phyloP scores from a whole-genome alignment of 1,284 basidiomycete species.

The Meira miltonrushii region DNA sequence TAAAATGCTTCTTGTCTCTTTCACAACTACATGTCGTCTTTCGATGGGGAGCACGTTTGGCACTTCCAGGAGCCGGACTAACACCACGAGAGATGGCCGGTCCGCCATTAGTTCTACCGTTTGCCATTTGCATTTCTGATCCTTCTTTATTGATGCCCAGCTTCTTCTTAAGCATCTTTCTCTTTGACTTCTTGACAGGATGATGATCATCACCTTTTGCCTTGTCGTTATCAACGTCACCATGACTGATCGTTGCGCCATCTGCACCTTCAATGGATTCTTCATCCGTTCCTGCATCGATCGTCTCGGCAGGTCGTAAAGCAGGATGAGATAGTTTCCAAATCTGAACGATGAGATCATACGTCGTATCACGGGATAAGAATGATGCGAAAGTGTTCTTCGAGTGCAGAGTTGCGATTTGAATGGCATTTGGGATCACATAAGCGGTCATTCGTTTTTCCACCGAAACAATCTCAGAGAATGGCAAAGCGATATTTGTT shows the following conservation, averaged over 20 bases:
- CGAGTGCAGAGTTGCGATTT: conserved; percentile 71
- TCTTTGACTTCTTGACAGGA: conserved; percentile 37
- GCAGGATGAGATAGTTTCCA: conserved; percentile 86
- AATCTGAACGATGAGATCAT: conserved; percentile 91
- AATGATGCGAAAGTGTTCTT: conserved; percentile 91
- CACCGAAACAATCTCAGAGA: conserved; percentile 79
- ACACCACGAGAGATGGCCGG: neutral
- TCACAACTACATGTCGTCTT: conserved; percentile 72
- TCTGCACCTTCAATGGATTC: conserved; percentile 26
- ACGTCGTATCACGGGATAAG: conserved; percentile 89
- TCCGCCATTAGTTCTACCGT: conserved; percentile 1
- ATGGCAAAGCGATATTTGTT: conserved; percentile 84
- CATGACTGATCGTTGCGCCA: conserved; percentile 22
- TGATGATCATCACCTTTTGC: conserved; percentile 21
- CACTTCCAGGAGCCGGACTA: conserved; percentile 1
- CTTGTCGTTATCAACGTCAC: conserved; percentile 9
- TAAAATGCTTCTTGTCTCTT: conserved; percentile 66
- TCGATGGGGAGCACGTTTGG: conserved; percentile 46
- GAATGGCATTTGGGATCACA: conserved; percentile 96
- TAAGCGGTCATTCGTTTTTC: conserved; percentile 99
- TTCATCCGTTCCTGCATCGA: conserved; percentile 12
- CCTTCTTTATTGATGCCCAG: conserved; percentile 25
- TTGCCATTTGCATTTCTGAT: neutral
- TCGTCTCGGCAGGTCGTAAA: conserved; percentile 56
- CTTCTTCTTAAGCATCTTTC: conserved; percentile 34